A percentile compares a stretch with the other conserved stretches of the same genome.
Evolutionary conservation across 805 yeast species (phyloP).

Genomic region (Lipomyces chichibuensis): DNA sequence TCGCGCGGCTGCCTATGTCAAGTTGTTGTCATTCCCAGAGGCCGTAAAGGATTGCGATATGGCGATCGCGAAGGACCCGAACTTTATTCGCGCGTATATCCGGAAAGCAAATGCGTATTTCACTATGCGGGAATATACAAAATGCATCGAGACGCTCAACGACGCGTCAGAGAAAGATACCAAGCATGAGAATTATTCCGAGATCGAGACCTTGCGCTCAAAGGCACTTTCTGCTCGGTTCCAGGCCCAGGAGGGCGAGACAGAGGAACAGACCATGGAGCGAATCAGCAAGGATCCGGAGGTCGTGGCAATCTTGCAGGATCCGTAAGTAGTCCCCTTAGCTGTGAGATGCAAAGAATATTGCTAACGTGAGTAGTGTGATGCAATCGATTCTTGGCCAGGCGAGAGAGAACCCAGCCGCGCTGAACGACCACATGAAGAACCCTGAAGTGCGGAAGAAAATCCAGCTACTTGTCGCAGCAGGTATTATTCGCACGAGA

Average conservation of each 20-base stretch:
- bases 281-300: conserved; percentile 94
- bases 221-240: conserved; percentile 74
- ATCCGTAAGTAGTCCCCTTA: conserved; percentile 53
- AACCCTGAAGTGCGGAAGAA: conserved; percentile 90
- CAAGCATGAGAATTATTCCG: conserved; percentile 60
- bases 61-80: conserved; percentile 87
- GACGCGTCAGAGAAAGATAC: conserved; percentile 76
- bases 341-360: background rate
- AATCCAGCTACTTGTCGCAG: conserved; percentile 87
- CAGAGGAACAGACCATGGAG: conserved; percentile 91
- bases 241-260: conserved; percentile 81
- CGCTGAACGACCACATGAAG: conserved; percentile 95
- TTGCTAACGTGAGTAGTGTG: conserved; percentile 45
- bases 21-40: conserved; percentile 95
- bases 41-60: conserved; percentile 88
- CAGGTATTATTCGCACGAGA: conserved; percentile 83
- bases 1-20: conserved; percentile 96
- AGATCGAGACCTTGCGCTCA: conserved; percentile 71
- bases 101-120: conserved; percentile 95
- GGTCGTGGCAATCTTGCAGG: conserved; percentile 82
- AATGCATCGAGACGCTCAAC: conserved; percentile 78
- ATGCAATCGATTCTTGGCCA: conserved; percentile 94
- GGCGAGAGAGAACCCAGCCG: conserved; percentile 94
- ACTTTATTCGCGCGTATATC: conserved; percentile 89
- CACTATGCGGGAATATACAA: conserved; percentile 83